Evolutionary conservation across 129 eudicot species (phyloP).

Genomic region (Helianthus tuberosus): DNA sequence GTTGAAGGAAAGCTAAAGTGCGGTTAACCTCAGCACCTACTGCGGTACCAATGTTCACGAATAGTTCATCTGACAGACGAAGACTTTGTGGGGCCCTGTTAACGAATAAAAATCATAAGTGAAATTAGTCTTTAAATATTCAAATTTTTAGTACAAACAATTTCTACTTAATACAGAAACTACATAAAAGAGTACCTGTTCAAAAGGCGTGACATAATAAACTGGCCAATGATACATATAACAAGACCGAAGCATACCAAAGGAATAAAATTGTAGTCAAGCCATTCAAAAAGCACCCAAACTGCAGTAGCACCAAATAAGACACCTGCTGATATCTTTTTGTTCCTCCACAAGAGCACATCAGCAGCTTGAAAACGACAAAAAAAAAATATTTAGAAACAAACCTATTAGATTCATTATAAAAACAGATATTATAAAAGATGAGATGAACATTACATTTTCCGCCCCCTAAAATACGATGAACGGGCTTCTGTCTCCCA

Average conservation of each 20-base stretch:
- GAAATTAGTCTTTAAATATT: neutral
- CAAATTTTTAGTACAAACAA: neutral
- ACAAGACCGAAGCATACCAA: slow-evolving; percentile 60
- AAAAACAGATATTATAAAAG: neutral
- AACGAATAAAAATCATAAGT: neutral
- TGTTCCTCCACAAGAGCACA: slow-evolving; percentile 96
- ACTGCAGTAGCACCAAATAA: slow-evolving; percentile 64
- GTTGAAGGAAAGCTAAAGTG: slow-evolving; percentile 56
- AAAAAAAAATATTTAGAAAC: neutral
- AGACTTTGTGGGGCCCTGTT: slow-evolving; percentile 81
- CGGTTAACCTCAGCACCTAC: slow-evolving; percentile 65
- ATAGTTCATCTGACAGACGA: slow-evolving; percentile 56
- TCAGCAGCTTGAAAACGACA: slow-evolving; percentile 70
- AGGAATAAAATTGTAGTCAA: slow-evolving; percentile 76
- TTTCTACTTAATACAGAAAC: neutral
- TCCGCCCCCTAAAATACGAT: slow-evolving; percentile 83
- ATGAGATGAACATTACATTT: slow-evolving; percentile 50
- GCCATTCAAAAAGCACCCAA: slow-evolving; percentile 98
- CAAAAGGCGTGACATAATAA: slow-evolving; percentile 61
- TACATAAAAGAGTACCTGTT: slow-evolving; percentile 40
- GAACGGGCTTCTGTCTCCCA: slow-evolving; percentile 87
- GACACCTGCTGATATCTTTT: slow-evolving; percentile 84
- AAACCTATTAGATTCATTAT: neutral
- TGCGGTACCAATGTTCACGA: slow-evolving; percentile 55
- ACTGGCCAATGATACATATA: slow-evolving; percentile 66